Evolutionary conservation across 495 filamentous ascomycete genomes (phyloP).

Genomic region (Corynascus novoguineensis): DNA sequence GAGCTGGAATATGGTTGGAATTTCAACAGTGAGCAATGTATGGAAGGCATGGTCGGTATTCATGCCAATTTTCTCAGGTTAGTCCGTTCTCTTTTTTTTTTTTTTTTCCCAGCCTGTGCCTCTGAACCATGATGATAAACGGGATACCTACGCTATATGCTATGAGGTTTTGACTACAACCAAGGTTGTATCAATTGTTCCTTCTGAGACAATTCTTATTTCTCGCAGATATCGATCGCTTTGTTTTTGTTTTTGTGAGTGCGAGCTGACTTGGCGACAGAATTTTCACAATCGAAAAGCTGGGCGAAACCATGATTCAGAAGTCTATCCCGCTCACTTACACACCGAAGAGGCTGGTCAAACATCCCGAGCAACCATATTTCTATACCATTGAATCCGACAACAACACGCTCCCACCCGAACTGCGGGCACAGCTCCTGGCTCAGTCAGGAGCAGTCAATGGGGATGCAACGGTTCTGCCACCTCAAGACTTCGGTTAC

Average conservation of each 20-base stretch:
- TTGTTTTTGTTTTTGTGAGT: background rate
- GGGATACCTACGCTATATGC: conserved; percentile 43
- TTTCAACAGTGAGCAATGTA: conserved; percentile 88
- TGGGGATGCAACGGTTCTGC: conserved; percentile 62
- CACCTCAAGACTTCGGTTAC: conserved; percentile 85
- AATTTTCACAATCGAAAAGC: conserved; percentile 84
- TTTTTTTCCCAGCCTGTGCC: conserved; percentile 17
- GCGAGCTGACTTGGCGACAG: conserved; percentile 42
- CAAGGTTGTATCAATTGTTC: conserved; percentile 48
- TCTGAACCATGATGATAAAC: conserved; percentile 62
- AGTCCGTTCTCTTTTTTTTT: conserved; percentile 33
- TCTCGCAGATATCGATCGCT: background rate
- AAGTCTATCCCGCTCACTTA: conserved; percentile 84
- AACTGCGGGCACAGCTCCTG: conserved; percentile 64
- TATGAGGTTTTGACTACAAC: conserved; percentile 43
- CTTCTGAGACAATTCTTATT: conserved; percentile 43
- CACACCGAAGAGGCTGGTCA: conserved; percentile 80
- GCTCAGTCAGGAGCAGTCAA: conserved; percentile 60
- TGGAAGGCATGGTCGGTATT: conserved; percentile 93
- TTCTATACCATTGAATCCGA: conserved; percentile 95
- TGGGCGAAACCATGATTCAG: conserved; percentile 80
- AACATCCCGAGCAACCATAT: conserved; percentile 78
- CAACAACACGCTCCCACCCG: conserved; percentile 74
- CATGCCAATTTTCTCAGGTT: conserved; percentile 85
- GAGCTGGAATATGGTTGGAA: conserved; percentile 93